These are phyloP conservation scores for Sporothrix curviconia DNA, from an alignment of 2,329 filamentous ascomycete species.

Conservation along the genomic window DNA sequence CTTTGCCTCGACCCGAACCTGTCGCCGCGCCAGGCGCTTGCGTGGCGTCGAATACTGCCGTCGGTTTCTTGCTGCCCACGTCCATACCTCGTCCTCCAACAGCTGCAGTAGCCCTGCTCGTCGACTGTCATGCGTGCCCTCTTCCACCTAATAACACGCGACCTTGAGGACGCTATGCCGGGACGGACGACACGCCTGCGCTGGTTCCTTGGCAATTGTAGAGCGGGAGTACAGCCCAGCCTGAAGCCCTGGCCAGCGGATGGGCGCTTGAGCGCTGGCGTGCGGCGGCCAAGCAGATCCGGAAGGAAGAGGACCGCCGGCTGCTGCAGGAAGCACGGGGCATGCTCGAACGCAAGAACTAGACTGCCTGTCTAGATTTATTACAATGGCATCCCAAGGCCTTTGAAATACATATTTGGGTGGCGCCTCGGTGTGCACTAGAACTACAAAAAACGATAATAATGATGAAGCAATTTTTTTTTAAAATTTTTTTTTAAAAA, in stretches of 20 bases:
- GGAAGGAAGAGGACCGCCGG: neutral
- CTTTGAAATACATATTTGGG: too few relatives aligned
- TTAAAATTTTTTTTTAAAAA: too few relatives aligned
- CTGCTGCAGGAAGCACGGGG: neutral
- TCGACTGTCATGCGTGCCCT: conserved; percentile 25
- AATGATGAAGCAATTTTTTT: too few relatives aligned
- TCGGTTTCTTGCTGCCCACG: conserved; percentile 23
- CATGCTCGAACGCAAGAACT: neutral
- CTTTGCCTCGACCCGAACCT: conserved; percentile 21
- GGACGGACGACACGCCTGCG: conserved; percentile 31
- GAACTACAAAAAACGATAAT: too few relatives aligned
- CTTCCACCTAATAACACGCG: conserved; percentile 30
- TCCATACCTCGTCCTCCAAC: neutral
- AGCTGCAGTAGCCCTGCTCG: too few relatives aligned
- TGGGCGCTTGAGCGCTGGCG: conserved; percentile 24
- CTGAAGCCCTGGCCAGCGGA: conserved; percentile 19
- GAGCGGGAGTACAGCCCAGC: conserved; percentile 22
- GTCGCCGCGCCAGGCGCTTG: conserved; percentile 23
- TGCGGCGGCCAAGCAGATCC: conserved; percentile 12
- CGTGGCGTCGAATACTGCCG: conserved; percentile 29
- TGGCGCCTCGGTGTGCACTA: too few relatives aligned
- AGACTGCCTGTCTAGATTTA: too few relatives aligned
- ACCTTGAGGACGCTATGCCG: conserved; percentile 27
- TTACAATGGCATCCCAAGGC: too few relatives aligned
- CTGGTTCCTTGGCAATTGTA: conserved; percentile 31